Conservation (phyloP, 768 basidiomycete species). For the Leucocoprinus sp. region DNA sequence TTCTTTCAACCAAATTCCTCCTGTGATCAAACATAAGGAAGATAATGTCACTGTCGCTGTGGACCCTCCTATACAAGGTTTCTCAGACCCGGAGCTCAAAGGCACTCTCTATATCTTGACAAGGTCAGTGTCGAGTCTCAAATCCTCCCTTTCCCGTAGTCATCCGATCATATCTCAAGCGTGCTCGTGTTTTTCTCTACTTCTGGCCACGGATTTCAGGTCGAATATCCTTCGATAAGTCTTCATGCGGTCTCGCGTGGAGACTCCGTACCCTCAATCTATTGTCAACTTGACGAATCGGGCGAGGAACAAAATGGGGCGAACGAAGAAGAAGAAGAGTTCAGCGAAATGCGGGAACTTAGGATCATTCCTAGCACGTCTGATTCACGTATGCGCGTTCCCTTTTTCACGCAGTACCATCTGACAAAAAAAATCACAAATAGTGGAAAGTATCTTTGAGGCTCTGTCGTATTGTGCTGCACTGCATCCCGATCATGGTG, state of each 20-base stretch:
- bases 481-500: slow-evolving; percentile 64
- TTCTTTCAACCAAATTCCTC: slow-evolving; percentile 80
- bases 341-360: slow-evolving; percentile 68
- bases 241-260: slow-evolving; percentile 87
- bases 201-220: slow-evolving; percentile 66
- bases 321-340: slow-evolving; percentile 26
- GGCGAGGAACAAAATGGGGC: slow-evolving; percentile 28
- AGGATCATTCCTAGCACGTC: slow-evolving; percentile 59
- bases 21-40: slow-evolving; percentile 69
- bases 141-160: slow-evolving; percentile 1
- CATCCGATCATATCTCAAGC: slow-evolving; percentile 21
- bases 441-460: slow-evolving; percentile 82
- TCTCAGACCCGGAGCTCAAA: slow-evolving; percentile 40
- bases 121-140: slow-evolving; percentile 40
- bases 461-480: slow-evolving; percentile 81
- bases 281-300: slow-evolving; percentile 86
- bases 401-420: slow-evolving; percentile 1
- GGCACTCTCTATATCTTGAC: slow-evolving; percentile 84
- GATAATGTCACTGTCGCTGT: slow-evolving; percentile 60
- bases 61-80: slow-evolving; percentile 60
- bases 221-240: slow-evolving; percentile 85
- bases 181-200: slow-evolving; percentile 71
- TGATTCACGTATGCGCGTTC: slow-evolving; percentile 45
- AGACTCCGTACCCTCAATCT: slow-evolving; percentile 61
- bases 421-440: slow-evolving; percentile 1